phyloP scores from a whole-genome alignment of 768 basidiomycete species.

The Trametes cinnabarina region DNA sequence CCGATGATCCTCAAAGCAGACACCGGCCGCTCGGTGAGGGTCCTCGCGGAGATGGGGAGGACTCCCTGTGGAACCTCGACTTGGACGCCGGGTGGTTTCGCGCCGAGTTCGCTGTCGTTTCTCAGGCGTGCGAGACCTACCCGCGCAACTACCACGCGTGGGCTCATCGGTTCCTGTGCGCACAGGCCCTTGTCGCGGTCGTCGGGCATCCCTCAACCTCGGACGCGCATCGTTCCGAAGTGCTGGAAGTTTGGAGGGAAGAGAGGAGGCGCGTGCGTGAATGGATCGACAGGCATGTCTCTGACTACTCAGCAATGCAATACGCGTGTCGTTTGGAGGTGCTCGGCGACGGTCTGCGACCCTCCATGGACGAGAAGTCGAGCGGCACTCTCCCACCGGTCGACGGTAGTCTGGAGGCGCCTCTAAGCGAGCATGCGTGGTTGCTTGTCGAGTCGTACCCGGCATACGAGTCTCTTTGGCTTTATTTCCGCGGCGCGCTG shows the following conservation, averaged over 20 bases:
- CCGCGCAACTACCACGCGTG: constrained; percentile 77
- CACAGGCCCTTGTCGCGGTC: constrained; percentile 33
- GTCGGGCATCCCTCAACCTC: constrained; percentile 2
- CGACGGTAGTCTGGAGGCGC: background rate
- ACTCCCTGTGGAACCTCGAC: constrained; percentile 12
- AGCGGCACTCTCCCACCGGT: background rate
- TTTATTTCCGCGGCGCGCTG: constrained; percentile 45
- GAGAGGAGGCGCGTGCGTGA: constrained; percentile 38
- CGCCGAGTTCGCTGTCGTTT: constrained; percentile 48
- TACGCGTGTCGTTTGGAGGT: constrained; percentile 44
- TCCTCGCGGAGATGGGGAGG: constrained; percentile 5
- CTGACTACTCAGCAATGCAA: constrained; percentile 66
- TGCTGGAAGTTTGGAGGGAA: constrained; percentile 34
- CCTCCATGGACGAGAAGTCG: background rate
- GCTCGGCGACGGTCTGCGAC: background rate
- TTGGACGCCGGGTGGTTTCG: constrained; percentile 38
- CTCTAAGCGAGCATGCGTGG: constrained; percentile 38
- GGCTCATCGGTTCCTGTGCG: constrained; percentile 56
- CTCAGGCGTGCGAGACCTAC: constrained; percentile 56
- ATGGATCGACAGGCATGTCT: constrained; percentile 66
- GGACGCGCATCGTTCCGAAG: background rate
- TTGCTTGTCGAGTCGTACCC: constrained; percentile 52
- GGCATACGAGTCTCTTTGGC: constrained; percentile 61
- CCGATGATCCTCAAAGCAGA: no score
- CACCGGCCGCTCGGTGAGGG: no score